Conservation (phyloP, 2,329 filamentous ascomycete species). For the Ascomycota sp. region DNA sequence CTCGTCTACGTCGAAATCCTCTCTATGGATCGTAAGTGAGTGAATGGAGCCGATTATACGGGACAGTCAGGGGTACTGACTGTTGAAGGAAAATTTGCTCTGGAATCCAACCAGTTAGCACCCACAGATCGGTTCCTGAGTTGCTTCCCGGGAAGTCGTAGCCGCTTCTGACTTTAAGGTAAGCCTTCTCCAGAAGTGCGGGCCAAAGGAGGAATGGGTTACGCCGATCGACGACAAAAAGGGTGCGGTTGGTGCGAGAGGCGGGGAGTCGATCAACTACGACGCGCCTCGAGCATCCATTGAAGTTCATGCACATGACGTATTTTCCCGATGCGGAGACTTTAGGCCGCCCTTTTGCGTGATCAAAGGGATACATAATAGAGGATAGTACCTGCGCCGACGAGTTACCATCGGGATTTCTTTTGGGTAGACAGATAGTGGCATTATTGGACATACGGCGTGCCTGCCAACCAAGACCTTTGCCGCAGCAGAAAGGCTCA, state of each 20-base stretch:
- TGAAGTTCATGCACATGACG: slow-evolving; percentile 82
- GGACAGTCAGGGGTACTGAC: slow-evolving; percentile 16
- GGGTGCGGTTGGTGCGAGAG: slow-evolving; percentile 51
- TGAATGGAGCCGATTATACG: neutral
- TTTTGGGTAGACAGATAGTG: no score
- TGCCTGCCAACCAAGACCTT: slow-evolving; percentile 47
- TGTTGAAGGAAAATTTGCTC: slow-evolving; percentile 83
- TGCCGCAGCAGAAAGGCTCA: slow-evolving; percentile 71
- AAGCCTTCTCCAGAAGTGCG: slow-evolving; percentile 84
- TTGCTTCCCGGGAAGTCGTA: slow-evolving; percentile 98
- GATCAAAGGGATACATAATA: slow-evolving; percentile 58
- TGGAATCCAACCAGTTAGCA: slow-evolving; percentile 87
- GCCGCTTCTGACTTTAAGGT: slow-evolving; percentile 82
- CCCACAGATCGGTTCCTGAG: slow-evolving; percentile 84
- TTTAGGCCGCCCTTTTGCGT: slow-evolving; percentile 30
- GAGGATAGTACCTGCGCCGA: slow-evolving; percentile 50
- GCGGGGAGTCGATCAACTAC: slow-evolving; percentile 68
- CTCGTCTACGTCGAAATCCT: slow-evolving; percentile 54
- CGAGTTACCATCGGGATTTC: neutral
- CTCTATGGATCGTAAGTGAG: slow-evolving; percentile 22
- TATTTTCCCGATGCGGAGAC: slow-evolving; percentile 74
- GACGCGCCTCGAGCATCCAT: slow-evolving; percentile 76
- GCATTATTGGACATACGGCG: slow-evolving; percentile 28
- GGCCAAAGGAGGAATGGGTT: slow-evolving; percentile 78
- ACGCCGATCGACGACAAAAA: slow-evolving; percentile 74